Evolutionary conservation across 1,139 yeast genomes (phyloP).

Genomic region (Pichia sp.): DNA sequence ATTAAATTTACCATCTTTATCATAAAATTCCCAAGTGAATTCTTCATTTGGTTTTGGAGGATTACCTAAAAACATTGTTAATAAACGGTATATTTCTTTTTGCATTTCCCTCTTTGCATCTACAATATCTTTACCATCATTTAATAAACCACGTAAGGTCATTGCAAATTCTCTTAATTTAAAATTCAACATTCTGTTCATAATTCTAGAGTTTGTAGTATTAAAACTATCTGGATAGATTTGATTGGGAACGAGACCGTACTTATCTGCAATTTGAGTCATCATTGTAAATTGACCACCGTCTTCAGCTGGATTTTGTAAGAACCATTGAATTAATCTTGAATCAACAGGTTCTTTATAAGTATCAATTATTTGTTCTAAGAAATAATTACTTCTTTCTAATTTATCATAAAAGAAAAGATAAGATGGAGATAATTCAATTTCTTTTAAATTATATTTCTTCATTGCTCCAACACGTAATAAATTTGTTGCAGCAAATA

Average conservation of each 20-base stretch:
- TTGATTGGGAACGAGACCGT: conserved; percentile 71
- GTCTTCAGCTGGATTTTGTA: conserved; percentile 61
- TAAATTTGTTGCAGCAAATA: conserved; percentile 75
- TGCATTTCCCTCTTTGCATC: conserved; percentile 43
- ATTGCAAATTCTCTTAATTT: conserved; percentile 73
- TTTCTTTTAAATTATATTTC: conserved; percentile 57
- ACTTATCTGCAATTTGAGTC: conserved; percentile 64
- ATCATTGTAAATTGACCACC: conserved; percentile 90
- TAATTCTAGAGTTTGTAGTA: conserved; percentile 48
- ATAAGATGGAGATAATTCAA: conserved; percentile 70
- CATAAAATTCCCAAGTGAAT: conserved; percentile 68
- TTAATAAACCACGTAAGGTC: conserved; percentile 45
- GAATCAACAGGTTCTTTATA: conserved; percentile 58
- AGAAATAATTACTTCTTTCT: conserved; percentile 69
- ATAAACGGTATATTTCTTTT: conserved; percentile 54
- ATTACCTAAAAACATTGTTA: conserved; percentile 63
- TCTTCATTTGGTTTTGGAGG: conserved; percentile 69
- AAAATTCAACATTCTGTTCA: conserved; percentile 58
- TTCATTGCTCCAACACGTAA: conserved; percentile 58
- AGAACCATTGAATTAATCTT: conserved; percentile 56
- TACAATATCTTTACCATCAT: conserved; percentile 32
- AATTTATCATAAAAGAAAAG: conserved; percentile 69
- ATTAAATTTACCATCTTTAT: conserved; percentile 62
- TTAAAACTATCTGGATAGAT: conserved; percentile 68
- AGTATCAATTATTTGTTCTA: conserved; percentile 69